Conservation (phyloP, 1,284 basidiomycete genomes). For the Singerocomus rubriflavus region DNA sequence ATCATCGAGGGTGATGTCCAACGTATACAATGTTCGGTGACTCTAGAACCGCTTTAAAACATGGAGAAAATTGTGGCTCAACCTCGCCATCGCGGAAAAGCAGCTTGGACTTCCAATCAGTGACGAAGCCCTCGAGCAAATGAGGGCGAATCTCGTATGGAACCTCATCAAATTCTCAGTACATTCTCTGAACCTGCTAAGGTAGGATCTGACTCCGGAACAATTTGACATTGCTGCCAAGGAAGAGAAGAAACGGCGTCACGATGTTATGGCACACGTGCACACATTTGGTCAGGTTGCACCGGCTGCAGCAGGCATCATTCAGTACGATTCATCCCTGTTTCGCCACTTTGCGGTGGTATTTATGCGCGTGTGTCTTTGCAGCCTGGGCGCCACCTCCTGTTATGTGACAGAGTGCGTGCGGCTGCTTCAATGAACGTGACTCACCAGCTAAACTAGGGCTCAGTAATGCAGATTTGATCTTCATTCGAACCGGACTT, state of each 20-base stretch:
- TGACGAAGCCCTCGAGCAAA: conserved; percentile 90
- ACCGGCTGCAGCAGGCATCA: conserved; percentile 95
- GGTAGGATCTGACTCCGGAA: conserved; percentile 75
- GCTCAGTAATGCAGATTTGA: conserved; percentile 90
- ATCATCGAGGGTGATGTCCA: background rate
- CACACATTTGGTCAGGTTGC: conserved; percentile 95
- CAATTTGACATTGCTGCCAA: conserved; percentile 92
- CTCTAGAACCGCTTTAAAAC: conserved; percentile 90
- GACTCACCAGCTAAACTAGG: conserved; percentile 13
- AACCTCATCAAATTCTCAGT: background rate
- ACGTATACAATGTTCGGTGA: background rate
- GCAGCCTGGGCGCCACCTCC: conserved; percentile 90
- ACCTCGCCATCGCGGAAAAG: conserved; percentile 94
- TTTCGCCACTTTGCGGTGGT: conserved; percentile 6
- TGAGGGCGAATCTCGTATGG: conserved; percentile 85
- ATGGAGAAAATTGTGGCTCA: conserved; percentile 97
- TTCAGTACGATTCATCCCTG: conserved; percentile 61
- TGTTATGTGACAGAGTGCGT: conserved; percentile 97
- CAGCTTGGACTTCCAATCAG: conserved; percentile 90
- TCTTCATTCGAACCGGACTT: conserved; percentile 90
- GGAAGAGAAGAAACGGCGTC: conserved; percentile 97
- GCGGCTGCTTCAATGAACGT: conserved; percentile 8
- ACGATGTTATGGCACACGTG: conserved; percentile 99
- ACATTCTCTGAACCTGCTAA: conserved; percentile 1
- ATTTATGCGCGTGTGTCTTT: conserved; percentile 9